Evolutionary conservation across 352 stramenopile species (phyloP).

Genomic region (Ochromonadaceae sp.): DNA sequence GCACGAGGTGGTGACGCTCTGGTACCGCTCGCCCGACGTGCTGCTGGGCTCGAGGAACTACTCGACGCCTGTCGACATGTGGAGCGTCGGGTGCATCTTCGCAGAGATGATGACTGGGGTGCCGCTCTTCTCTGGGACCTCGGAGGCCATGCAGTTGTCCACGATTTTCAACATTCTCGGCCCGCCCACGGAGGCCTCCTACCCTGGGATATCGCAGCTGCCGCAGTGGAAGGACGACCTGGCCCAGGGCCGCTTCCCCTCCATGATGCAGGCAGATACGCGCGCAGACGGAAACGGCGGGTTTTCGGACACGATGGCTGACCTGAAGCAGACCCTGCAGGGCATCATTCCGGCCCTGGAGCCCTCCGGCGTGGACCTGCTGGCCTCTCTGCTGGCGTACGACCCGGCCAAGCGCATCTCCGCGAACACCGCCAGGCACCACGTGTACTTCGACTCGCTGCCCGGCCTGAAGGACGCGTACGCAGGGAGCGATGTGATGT

Average conservation of each 20-base stretch:
- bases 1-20: constrained; percentile 98
- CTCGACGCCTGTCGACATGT: constrained; percentile 97
- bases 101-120: constrained; percentile 75
- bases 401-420: constrained; percentile 53
- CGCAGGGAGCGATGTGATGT: no score
- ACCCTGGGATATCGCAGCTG: constrained; percentile 85
- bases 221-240: constrained; percentile 73
- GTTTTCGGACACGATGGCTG: no score
- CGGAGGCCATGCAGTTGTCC: constrained; percentile 77
- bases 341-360: constrained; percentile 19
- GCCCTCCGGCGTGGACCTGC: constrained; percentile 30
- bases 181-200: constrained; percentile 78
- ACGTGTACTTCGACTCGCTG: constrained; percentile 51
- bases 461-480: constrained; percentile 28
- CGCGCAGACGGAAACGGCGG: no score
- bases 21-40: constrained; percentile 95
- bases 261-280: no score
- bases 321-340: constrained; percentile 28
- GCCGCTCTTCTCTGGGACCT: constrained; percentile 89
- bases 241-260: no score
- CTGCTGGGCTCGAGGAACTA: constrained; percentile 95
- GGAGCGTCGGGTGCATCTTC: constrained; percentile 97
- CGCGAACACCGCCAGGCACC: constrained; percentile 49
- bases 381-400: constrained; percentile 61
- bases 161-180: constrained; percentile 89